These are phyloP conservation scores for Ceratocystis papillata DNA, from an alignment of 2,329 filamentous ascomycete genomes.

Conservation along the genomic window DNA sequence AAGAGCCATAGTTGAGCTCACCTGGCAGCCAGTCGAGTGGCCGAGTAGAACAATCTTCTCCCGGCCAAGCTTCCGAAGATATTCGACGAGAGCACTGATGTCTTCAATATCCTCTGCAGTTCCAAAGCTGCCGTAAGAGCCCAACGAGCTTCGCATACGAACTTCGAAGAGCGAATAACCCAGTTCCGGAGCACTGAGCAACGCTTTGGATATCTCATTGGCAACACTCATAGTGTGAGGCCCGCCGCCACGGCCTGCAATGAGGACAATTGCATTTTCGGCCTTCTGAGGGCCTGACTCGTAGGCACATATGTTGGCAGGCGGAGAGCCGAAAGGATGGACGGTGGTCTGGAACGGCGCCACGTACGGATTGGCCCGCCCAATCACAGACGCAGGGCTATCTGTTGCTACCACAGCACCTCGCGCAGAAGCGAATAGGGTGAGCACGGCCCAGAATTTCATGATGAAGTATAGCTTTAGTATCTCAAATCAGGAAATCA, in stretches of 20 bases:
- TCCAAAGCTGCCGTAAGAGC: constrained; percentile 41
- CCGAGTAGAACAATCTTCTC: constrained; percentile 46
- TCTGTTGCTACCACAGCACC: no score
- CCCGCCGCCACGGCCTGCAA: constrained; percentile 60
- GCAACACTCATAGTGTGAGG: constrained; percentile 54
- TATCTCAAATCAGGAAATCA: no score
- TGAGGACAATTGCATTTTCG: constrained; percentile 54
- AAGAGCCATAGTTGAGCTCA: constrained; percentile 27
- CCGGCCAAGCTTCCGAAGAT: constrained; percentile 42
- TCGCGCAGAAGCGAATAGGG: no score
- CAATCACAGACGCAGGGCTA: no score
- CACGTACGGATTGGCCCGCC: not conserved
- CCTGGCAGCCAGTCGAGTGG: constrained; percentile 49
- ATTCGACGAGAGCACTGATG: constrained; percentile 42
- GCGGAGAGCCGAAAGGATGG: constrained; percentile 38
- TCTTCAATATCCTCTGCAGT: constrained; percentile 45
- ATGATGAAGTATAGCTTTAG: no score
- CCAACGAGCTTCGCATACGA: constrained; percentile 45
- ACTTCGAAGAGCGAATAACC: constrained; percentile 47
- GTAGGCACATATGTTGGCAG: constrained; percentile 37
- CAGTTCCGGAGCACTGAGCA: constrained; percentile 34
- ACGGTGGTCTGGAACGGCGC: constrained; percentile 36
- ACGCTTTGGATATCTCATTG: constrained; percentile 36
- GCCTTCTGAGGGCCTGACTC: constrained; percentile 36
- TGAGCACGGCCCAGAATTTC: no score